These are phyloP conservation scores for Tulasnella sp. DNA, from an alignment of 768 basidiomycete genomes.

Conservation along the genomic window DNA sequence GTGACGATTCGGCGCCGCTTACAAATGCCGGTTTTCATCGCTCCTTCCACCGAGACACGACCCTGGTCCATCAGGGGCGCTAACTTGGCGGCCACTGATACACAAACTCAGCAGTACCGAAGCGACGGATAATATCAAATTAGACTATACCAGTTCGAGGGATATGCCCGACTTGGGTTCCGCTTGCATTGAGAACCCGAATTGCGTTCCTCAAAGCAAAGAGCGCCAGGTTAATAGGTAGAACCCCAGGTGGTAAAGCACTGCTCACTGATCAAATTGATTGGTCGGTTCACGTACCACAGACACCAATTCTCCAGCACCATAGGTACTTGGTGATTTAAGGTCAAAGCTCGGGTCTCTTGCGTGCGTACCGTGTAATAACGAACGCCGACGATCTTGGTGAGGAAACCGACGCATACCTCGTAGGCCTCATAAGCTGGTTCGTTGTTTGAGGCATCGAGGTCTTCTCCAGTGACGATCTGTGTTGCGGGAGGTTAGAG, in stretches of 20 bases:
- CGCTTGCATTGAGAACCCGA: conserved; percentile 70
- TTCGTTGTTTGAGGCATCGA: conserved; percentile 28
- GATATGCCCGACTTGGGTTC: conserved; percentile 73
- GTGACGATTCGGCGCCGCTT: background rate
- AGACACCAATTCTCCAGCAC: conserved; percentile 65
- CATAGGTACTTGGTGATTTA: conserved; percentile 59
- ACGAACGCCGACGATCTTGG: conserved; percentile 73
- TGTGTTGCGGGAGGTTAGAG: conserved; percentile 32
- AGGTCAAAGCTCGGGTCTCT: background rate
- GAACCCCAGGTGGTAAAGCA: too few relatives aligned
- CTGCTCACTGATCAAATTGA: conserved; percentile 44
- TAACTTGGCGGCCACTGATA: conserved; percentile 45
- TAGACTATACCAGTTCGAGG: conserved; percentile 37
- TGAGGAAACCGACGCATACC: conserved; percentile 51
- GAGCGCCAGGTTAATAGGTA: background rate
- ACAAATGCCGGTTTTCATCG: conserved; percentile 63
- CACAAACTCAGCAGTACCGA: background rate
- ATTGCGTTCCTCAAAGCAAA: conserved; percentile 69
- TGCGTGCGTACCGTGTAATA: conserved; percentile 45
- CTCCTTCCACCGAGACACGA: conserved; percentile 63
- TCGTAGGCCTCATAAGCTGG: conserved; percentile 47
- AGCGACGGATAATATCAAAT: background rate
- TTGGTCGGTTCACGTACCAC: conserved; percentile 62
- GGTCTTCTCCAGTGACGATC: conserved; percentile 16
- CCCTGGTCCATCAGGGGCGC: conserved; percentile 64